Evolutionary conservation across 169 alveolate species (phyloP).

Genomic region (Plasmodium berghei): DNA sequence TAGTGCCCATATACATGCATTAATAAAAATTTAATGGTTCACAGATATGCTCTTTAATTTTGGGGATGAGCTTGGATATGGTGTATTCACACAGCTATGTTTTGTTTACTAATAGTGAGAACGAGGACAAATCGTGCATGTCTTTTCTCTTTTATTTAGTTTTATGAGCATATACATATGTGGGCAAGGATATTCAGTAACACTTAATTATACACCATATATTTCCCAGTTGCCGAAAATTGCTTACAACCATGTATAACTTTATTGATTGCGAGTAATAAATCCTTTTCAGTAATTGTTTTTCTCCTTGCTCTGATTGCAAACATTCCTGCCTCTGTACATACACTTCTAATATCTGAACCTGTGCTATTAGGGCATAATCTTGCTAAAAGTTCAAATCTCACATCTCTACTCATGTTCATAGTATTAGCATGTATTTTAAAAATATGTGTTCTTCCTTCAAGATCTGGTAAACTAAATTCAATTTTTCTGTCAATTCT

Average conservation of each 20-base stretch:
- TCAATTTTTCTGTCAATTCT: conserved; percentile 99
- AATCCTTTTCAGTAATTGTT: conserved; percentile 97
- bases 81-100: too few species aligned
- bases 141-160: too few species aligned
- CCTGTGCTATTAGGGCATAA: conserved; percentile 99
- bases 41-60: too few species aligned
- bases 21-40: too few species aligned
- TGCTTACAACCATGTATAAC: conserved; percentile 98
- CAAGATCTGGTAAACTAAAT: conserved; percentile 98
- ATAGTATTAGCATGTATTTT: conserved; percentile 98
- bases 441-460: conserved; percentile 97
- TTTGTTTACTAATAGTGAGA: too few species aligned
- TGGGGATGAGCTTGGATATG: too few species aligned
- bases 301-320: conserved; percentile 99
- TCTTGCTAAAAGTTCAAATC: conserved; percentile 98
- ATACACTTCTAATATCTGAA: conserved; percentile 98
- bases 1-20: too few species aligned
- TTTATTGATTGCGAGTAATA: conserved; percentile 96
- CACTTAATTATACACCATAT: conserved; percentile 96
- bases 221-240: conserved; percentile 98
- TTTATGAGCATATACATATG: too few species aligned
- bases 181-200: too few species aligned
- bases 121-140: too few species aligned
- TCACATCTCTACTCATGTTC: conserved; percentile 95
- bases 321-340: conserved; percentile 99